Conservation (phyloP, 306 rosid species). For the Pyrus pyrifolia region DNA sequence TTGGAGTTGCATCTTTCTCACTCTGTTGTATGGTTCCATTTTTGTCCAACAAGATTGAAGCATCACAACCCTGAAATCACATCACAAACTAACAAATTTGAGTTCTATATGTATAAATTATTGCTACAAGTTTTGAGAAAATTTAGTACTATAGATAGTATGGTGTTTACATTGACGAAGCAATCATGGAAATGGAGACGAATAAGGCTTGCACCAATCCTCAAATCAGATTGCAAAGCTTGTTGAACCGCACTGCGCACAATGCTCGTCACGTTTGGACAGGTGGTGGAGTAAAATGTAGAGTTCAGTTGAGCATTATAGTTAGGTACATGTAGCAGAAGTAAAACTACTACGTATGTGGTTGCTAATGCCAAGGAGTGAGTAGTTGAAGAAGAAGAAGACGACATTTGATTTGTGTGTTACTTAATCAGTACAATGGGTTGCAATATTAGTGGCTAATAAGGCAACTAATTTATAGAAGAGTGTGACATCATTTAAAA, state of each 20-base stretch:
- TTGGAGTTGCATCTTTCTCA: constrained; percentile 61
- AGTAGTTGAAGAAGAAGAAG: constrained; percentile 12
- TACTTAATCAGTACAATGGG: background rate
- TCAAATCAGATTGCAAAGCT: constrained; percentile 49
- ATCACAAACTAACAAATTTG: background rate
- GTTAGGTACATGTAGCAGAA: constrained; percentile 12
- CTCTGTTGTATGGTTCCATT: constrained; percentile 45
- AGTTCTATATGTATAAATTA: background rate
- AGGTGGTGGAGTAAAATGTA: constrained; percentile 48
- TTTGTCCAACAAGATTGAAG: constrained; percentile 48
- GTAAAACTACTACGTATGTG: constrained; percentile 6
- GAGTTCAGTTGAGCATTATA: constrained; percentile 48
- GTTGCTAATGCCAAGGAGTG: background rate
- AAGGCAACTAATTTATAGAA: background rate
- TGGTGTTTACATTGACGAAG: constrained; percentile 48
- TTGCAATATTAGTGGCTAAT: background rate
- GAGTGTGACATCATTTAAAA: background rate
- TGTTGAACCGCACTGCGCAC: constrained; percentile 37
- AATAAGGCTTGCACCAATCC: constrained; percentile 53
- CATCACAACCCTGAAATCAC: constrained; percentile 61
- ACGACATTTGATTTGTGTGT: constrained; percentile 25
- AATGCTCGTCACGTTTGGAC: constrained; percentile 49
- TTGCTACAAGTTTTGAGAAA: background rate
- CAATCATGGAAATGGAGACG: constrained; percentile 71
- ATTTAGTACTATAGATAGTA: background rate